These are phyloP conservation scores for Hepatocystis sp. DNA, from an alignment of 169 alveolate genomes.

Conservation along the genomic window DNA sequence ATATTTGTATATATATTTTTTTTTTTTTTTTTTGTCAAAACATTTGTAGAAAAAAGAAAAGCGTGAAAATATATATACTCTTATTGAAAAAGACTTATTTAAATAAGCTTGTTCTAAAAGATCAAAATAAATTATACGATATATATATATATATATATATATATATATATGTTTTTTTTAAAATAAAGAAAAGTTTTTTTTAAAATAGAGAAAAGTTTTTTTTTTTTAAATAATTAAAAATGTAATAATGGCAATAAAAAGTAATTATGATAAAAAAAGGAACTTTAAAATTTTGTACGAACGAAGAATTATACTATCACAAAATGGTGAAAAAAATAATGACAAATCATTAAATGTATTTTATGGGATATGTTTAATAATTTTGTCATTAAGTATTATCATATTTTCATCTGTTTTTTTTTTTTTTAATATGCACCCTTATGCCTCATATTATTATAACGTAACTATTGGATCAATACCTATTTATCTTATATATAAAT, in stretches of 20 bases:
- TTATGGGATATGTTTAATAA: conserved; percentile 62
- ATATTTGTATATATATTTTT: neutral
- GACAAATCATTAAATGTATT: conserved; percentile 54
- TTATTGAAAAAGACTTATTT: conserved; percentile 56
- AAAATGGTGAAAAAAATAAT: conserved; percentile 25
- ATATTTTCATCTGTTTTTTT: conserved; percentile 41
- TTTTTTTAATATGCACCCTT: conserved; percentile 75
- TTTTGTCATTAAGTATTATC: conserved; percentile 15
- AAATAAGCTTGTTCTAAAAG: no score
- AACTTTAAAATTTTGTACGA: conserved; percentile 64
- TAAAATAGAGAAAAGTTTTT: neutral
- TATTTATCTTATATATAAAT: conserved; percentile 39
- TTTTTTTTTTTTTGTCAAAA: neutral
- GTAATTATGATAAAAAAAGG: conserved; percentile 33
- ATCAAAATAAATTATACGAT: no score
- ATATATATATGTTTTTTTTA: no score
- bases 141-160: no score
- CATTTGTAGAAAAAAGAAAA: conserved; percentile 64
- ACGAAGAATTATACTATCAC: conserved; percentile 61
- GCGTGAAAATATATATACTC: conserved; percentile 57
- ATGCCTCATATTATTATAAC: conserved; percentile 48
- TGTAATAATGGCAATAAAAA: conserved; percentile 35
- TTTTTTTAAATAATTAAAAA: neutral
- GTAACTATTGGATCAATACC: conserved; percentile 66
- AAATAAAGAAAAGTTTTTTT: no score